phyloP scores from a whole-genome alignment of 805 yeast species.

The Phaffomyces opuntiae region DNA sequence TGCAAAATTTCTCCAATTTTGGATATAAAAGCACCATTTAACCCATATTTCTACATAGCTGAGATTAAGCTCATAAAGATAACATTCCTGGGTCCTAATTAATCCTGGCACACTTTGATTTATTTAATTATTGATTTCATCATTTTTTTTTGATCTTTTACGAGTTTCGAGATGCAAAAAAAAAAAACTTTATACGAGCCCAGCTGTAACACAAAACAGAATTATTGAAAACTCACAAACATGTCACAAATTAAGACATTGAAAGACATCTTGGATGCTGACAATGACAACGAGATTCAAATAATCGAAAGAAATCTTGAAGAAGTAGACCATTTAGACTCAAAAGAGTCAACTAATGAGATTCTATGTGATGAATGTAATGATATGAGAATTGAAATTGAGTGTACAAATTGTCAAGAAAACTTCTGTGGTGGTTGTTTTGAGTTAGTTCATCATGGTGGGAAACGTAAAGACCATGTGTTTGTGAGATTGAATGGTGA shows the following conservation, averaged over 20 bases:
- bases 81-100: background rate
- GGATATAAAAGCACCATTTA: too few species aligned
- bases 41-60: too few species aligned
- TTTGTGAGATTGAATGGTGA: conserved; percentile 23
- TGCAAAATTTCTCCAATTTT: too few species aligned
- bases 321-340: conserved; percentile 13
- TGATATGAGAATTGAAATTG: conserved; percentile 63
- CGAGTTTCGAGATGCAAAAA: background rate
- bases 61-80: too few species aligned
- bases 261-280: conserved; percentile 33
- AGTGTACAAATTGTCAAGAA: conserved; percentile 58
- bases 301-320: conserved; percentile 18
- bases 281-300: conserved; percentile 26
- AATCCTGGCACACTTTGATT: too few species aligned
- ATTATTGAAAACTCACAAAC: background rate
- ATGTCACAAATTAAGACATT: conserved; percentile 23
- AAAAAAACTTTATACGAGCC: background rate
- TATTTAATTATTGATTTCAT: background rate
- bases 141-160: background rate
- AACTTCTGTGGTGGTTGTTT: conserved; percentile 65
- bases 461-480: conserved; percentile 45
- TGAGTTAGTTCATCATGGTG: conserved; percentile 62
- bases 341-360: conserved; percentile 23
- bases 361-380: conserved; percentile 61
- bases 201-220: background rate